A percentile compares a stretch with the other conserved stretches of the same genome.
These are phyloP conservation scores for Theobroma grandiflorum DNA, from an alignment of 441 rosid species.

Conservation along the genomic window DNA sequence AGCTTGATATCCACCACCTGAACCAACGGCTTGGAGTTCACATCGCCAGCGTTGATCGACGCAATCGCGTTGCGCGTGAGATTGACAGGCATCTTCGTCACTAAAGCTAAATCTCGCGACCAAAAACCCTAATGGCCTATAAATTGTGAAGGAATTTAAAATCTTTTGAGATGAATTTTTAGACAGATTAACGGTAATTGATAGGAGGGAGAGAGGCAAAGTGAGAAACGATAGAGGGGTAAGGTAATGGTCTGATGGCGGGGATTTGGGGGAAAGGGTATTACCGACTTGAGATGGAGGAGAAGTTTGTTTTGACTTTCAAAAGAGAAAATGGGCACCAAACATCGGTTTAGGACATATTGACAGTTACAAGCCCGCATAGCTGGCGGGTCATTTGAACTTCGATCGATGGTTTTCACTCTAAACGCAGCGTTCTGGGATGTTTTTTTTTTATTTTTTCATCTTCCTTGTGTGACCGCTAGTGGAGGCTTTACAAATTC, in stretches of 20 bases:
- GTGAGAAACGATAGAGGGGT: neutral
- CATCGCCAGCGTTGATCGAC: conserved; percentile 69
- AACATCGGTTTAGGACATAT: neutral
- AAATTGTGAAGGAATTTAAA: neutral
- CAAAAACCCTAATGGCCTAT: neutral
- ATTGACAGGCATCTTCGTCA: conserved; percentile 62
- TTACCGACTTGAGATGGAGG: neutral
- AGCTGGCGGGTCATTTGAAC: neutral
- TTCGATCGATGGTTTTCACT: neutral
- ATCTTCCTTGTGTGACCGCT: too few species aligned
- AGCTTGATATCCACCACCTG: conserved; percentile 76
- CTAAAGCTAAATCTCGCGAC: conserved; percentile 22
- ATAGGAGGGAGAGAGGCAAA: neutral
- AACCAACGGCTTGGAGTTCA: conserved; percentile 78
- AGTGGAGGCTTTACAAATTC: too few species aligned
- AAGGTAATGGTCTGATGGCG: neutral
- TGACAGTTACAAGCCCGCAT: neutral
- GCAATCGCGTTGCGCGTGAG: conserved; percentile 72
- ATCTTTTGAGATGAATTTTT: neutral
- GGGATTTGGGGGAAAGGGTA: neutral
- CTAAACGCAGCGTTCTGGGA: neutral
- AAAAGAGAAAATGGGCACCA: neutral
- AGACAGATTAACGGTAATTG: neutral
- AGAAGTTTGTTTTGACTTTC: neutral
- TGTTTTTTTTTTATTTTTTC: too few species aligned